A percentile compares a stretch with the other conserved stretches of the same genome.
Conservation (phyloP, 192 early-diverging fungal genomes). For the Piromyces sp. region DNA sequence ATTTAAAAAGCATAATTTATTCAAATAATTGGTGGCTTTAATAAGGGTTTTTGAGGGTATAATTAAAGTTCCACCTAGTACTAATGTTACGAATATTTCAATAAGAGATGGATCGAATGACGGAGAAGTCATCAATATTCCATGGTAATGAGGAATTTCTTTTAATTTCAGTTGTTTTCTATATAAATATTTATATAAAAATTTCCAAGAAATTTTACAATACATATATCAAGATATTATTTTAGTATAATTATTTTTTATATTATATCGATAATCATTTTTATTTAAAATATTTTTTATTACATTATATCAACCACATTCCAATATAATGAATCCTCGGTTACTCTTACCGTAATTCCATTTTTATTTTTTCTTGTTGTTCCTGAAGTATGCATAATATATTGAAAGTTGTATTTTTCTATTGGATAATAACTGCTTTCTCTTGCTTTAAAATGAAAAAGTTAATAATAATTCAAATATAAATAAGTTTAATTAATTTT, state of each 20-base stretch:
- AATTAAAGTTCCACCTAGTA: not conserved
- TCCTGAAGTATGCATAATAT: not conserved
- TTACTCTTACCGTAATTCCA: not conserved
- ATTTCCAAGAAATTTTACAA: no score
- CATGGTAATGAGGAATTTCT: not conserved
- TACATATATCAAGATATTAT: no score
- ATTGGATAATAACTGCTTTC: not conserved
- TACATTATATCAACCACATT: not conserved
- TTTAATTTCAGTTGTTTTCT: not conserved
- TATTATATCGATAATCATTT: no score
- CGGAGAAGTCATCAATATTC: not conserved
- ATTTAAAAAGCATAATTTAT: not conserved
- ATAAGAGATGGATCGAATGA: not conserved
- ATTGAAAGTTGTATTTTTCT: not conserved
- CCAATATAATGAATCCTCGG: not conserved
- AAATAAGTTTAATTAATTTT: no score
- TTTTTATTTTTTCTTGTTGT: not conserved
- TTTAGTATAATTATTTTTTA: no score
- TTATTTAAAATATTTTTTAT: not conserved
- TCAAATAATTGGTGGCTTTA: not conserved
- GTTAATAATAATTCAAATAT: no score
- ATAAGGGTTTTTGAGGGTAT: not conserved
- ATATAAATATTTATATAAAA: no score
- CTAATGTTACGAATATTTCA: not conserved
- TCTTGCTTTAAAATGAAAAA: no score